Evolutionary conservation across 2,329 filamentous ascomycete species (phyloP).

Genomic region (Aureobasidium sp.): DNA sequence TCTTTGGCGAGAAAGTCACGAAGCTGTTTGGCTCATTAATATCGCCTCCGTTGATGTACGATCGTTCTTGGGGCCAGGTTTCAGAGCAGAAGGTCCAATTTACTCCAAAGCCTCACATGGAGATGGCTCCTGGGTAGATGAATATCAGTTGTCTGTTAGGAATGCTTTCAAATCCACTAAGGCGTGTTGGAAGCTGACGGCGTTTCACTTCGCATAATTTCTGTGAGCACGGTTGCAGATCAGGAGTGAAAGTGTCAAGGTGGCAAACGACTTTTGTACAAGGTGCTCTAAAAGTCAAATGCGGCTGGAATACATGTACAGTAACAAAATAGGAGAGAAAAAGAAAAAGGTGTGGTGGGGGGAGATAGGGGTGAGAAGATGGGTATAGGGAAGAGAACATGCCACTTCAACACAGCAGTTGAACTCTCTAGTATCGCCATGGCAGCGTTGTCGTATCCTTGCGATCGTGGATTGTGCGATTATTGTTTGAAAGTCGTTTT

Average conservation of each 20-base stretch:
- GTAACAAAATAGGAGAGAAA: constrained; percentile 5
- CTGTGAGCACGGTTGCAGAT: not conserved
- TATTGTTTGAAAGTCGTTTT: not conserved
- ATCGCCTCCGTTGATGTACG: too few relatives aligned
- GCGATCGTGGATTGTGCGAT: not conserved
- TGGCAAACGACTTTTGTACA: constrained; percentile 16
- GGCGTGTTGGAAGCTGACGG: too few relatives aligned
- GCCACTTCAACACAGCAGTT: not conserved
- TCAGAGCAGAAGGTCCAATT: too few relatives aligned
- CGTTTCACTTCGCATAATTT: too few relatives aligned
- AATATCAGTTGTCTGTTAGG: too few relatives aligned
- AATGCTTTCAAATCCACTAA: too few relatives aligned
- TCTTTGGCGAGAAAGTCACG: too few relatives aligned
- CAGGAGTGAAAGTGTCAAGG: not conserved
- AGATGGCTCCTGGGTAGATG: too few relatives aligned
- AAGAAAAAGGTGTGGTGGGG: not conserved
- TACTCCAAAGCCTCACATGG: too few relatives aligned
- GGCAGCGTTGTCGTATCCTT: not conserved
- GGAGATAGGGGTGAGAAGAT: not conserved
- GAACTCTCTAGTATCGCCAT: too few relatives aligned
- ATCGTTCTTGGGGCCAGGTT: too few relatives aligned
- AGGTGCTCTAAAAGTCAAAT: constrained; percentile 14
- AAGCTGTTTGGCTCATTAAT: too few relatives aligned
- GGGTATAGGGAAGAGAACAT: not conserved
- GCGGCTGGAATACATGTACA: constrained; percentile 17